phyloP scores from a whole-genome alignment of 2,329 filamentous ascomycete species.

The Aotearoamyces nothofagi region DNA sequence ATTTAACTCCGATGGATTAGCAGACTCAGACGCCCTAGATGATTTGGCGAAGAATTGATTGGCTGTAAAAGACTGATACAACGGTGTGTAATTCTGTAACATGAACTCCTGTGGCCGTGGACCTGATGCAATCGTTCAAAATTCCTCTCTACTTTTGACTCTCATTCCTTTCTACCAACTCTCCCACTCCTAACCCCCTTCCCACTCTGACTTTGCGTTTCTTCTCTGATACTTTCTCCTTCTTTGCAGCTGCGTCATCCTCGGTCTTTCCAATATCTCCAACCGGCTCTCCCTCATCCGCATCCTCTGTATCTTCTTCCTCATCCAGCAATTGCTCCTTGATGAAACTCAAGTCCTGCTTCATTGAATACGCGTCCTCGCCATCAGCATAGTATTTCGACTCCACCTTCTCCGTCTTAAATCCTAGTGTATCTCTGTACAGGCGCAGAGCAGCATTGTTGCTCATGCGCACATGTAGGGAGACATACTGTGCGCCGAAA shows the following conservation, averaged over 20 bases:
- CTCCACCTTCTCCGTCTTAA: slow-evolving; percentile 76
- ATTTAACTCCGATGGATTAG: too few relatives aligned
- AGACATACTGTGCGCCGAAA: slow-evolving; percentile 83
- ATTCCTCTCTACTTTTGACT: slow-evolving; percentile 33
- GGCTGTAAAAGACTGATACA: too few relatives aligned
- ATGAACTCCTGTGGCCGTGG: too few relatives aligned
- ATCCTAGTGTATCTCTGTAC: slow-evolving; percentile 84
- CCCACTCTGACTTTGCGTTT: slow-evolving; percentile 81
- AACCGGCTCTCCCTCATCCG: slow-evolving; percentile 55
- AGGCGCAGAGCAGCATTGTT: slow-evolving; percentile 84
- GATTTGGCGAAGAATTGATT: too few relatives aligned
- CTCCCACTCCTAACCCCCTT: slow-evolving; percentile 61
- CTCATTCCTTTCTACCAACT: slow-evolving; percentile 59
- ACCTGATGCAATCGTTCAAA: too few relatives aligned
- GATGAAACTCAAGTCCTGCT: slow-evolving; percentile 56
- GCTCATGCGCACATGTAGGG: slow-evolving; percentile 85
- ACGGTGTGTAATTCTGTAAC: too few relatives aligned
- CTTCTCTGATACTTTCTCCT: slow-evolving; percentile 35
- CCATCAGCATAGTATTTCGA: slow-evolving; percentile 93
- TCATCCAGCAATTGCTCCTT: slow-evolving; percentile 35
- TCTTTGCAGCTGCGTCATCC: slow-evolving; percentile 39
- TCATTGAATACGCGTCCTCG: slow-evolving; percentile 92
- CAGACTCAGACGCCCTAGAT: too few relatives aligned
- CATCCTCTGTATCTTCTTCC: slow-evolving; percentile 26
- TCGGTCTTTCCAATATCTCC: slow-evolving; percentile 44